These are phyloP conservation scores for Metschnikowia bowlesiae DNA, from an alignment of 805 yeast genomes.

Conservation along the genomic window DNA sequence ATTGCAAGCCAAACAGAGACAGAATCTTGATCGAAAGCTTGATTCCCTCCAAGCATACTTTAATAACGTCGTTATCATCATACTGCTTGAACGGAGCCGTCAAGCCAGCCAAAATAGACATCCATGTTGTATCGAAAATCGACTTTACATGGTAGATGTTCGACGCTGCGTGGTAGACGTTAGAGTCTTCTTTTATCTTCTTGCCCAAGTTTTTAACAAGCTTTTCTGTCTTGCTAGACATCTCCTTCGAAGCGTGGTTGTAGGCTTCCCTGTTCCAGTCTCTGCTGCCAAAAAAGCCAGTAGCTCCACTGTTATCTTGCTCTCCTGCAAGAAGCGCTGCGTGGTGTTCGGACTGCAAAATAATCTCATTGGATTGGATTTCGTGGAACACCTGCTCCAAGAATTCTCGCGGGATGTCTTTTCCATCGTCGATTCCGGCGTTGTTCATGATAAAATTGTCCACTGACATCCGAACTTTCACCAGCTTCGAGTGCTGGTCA, in stretches of 20 bases:
- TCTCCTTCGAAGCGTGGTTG: slow-evolving; percentile 86
- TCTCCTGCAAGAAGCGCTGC: slow-evolving; percentile 79
- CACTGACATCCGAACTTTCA: slow-evolving; percentile 79
- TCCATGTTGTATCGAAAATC: slow-evolving; percentile 92
- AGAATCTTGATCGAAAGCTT: slow-evolving; percentile 78
- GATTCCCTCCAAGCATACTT: slow-evolving; percentile 77
- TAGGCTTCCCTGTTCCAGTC: slow-evolving; percentile 78
- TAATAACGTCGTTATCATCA: slow-evolving; percentile 67
- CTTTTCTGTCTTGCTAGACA: slow-evolving; percentile 83
- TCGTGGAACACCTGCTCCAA: slow-evolving; percentile 69
- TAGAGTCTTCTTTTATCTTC: slow-evolving; percentile 40
- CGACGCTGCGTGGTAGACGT: slow-evolving; percentile 72
- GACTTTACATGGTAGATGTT: slow-evolving; percentile 89
- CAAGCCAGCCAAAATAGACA: slow-evolving; percentile 91
- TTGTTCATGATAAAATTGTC: slow-evolving; percentile 86
- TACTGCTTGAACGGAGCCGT: slow-evolving; percentile 91
- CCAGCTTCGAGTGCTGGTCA: slow-evolving; percentile 85
- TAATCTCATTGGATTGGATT: slow-evolving; percentile 80
- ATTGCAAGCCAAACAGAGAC: slow-evolving; percentile 74
- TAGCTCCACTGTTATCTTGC: slow-evolving; percentile 25
- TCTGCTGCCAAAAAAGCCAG: slow-evolving; percentile 62
- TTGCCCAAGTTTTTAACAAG: slow-evolving; percentile 64
- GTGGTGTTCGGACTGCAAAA: slow-evolving; percentile 88
- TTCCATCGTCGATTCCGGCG: slow-evolving; percentile 88
- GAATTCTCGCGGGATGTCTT: slow-evolving; percentile 72